Conservation (phyloP, 169 alveolate genomes). For the Miamiensis avidus region DNA sequence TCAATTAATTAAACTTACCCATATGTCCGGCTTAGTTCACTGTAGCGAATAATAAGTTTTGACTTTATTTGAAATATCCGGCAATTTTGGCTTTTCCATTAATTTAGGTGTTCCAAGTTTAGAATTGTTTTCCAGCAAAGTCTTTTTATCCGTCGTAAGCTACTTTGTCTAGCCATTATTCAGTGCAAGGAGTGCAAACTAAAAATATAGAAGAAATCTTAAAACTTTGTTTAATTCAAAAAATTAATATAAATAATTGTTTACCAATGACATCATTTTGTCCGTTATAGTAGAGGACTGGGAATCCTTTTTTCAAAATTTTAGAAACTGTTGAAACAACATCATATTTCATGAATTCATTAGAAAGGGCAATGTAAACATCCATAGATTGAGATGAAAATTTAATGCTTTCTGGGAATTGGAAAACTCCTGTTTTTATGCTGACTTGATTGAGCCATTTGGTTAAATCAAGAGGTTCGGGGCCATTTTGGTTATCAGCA, state of each 20-base stretch:
- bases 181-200: constrained; percentile 18
- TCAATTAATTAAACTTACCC: not conserved
- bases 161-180: constrained; percentile 3
- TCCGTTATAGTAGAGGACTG: constrained; percentile 24
- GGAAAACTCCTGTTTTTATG: not conserved
- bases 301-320: constrained; percentile 2
- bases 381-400: not conserved
- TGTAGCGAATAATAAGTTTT: constrained; percentile 4
- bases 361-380: constrained; percentile 9
- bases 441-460: not conserved
- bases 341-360: constrained; percentile 30
- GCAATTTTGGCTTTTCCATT: constrained; percentile 4
- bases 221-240: not conserved
- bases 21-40: constrained; percentile 38
- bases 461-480: not conserved
- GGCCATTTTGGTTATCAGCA: not conserved
- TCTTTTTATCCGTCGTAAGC: not conserved
- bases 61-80: constrained; percentile 14
- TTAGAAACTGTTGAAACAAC: not conserved
- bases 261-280: constrained; percentile 30
- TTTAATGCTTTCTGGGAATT: constrained; percentile 16
- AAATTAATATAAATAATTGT: too few species aligned
- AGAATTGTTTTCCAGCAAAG: not conserved
- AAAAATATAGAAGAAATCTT: not conserved
- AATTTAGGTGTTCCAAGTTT: not conserved